phyloP scores from a whole-genome alignment of 2,329 filamentous ascomycete genomes.

The Parastagonospora avenae region DNA sequence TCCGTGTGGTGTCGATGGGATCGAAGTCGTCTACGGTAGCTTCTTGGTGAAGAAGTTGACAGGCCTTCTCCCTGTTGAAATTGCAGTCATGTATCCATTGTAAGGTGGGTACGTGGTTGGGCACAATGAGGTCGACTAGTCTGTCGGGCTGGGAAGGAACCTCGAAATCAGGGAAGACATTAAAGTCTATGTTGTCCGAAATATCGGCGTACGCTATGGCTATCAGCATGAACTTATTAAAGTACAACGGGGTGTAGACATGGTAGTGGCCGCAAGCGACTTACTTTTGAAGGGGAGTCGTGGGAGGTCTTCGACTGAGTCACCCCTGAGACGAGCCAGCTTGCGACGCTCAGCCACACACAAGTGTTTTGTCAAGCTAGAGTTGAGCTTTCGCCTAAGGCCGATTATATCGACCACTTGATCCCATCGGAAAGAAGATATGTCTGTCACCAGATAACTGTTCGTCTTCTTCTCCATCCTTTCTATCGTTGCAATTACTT shows the following conservation, averaged over 20 bases:
- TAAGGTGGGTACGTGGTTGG: constrained; percentile 13
- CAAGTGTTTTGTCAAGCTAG: constrained; percentile 39
- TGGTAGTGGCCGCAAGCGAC: not conserved
- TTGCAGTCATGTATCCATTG: constrained; percentile 11
- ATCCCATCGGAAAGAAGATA: constrained; percentile 36
- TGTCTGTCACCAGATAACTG: constrained; percentile 29
- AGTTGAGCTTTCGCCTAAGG: constrained; percentile 29
- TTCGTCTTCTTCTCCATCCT: constrained; percentile 35
- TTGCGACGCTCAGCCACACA: constrained; percentile 38
- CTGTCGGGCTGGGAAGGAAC: not conserved
- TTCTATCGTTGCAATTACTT: constrained; percentile 33
- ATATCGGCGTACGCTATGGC: constrained; percentile 23
- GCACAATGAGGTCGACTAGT: constrained; percentile 17
- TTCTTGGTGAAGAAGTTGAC: constrained; percentile 19
- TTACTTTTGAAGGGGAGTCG: constrained; percentile 26
- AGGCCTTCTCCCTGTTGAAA: constrained; percentile 10
- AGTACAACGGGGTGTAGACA: not conserved
- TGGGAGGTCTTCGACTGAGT: constrained; percentile 23
- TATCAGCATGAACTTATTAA: constrained; percentile 7
- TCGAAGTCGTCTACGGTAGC: not conserved
- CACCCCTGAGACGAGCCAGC: constrained; percentile 37
- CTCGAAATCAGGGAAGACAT: constrained; percentile 32
- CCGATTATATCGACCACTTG: constrained; percentile 30
- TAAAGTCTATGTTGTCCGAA: constrained; percentile 34
- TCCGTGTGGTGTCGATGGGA: not conserved